Percentiles rank a stretch among this genome's conserved stretches.
Conservation (phyloP, 345 rosid genomes). For the Brassica napus region Da-Ae NC_063447.1:54336001-54336500, state of each 20-base stretch:
- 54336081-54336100: slow-evolving; percentile 1
- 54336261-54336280: slow-evolving; percentile 66
- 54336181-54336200: background rate
- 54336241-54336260: slow-evolving; percentile 95
- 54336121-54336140: background rate
- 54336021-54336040: background rate
- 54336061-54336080: slow-evolving; percentile 1
- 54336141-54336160: background rate
- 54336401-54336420: background rate
- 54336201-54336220: slow-evolving; percentile 78
- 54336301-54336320: slow-evolving; percentile 68
- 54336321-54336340: slow-evolving; percentile 7
- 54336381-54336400: background rate
- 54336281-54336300: slow-evolving; percentile 67
- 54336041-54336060: background rate
- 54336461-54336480: slow-evolving; percentile 48
- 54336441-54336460: slow-evolving; percentile 18
- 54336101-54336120: background rate
- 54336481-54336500: slow-evolving; percentile 51
- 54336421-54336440: slow-evolving; percentile 33
- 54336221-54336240: slow-evolving; percentile 96
- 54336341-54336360: background rate
- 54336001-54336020: background rate
- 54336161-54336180: background rate
- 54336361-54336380: background rate